phyloP scores from a whole-genome alignment of 2,329 filamentous ascomycete genomes.

The Phialophora chinensis region DNA sequence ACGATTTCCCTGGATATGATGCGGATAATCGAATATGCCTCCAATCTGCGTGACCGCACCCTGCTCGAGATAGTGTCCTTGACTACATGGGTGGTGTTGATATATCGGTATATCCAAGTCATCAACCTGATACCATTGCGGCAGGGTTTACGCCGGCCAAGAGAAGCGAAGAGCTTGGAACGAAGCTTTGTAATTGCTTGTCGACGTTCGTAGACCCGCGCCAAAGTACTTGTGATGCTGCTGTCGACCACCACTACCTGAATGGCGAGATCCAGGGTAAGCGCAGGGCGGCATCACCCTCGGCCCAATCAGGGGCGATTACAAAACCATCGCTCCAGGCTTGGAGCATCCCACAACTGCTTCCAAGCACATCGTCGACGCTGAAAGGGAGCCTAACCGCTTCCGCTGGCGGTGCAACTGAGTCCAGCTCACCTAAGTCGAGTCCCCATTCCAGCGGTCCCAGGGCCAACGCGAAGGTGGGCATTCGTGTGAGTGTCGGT shows the following conservation, averaged over 20 bases:
- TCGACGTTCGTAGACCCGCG: background rate
- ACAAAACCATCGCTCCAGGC: background rate
- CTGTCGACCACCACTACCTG: background rate
- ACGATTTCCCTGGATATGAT: background rate
- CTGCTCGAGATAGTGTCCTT: background rate
- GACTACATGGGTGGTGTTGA: background rate
- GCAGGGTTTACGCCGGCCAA: background rate
- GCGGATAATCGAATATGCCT: constrained; percentile 7
- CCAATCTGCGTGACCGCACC: background rate
- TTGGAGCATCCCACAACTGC: background rate
- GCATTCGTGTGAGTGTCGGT: background rate
- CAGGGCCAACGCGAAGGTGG: background rate
- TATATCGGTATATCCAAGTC: background rate
- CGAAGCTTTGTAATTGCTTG: constrained; percentile 2
- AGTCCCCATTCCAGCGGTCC: background rate
- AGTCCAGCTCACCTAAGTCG: background rate
- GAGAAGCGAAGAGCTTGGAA: background rate
- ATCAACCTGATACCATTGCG: background rate
- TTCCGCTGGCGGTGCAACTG: background rate
- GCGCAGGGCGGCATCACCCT: background rate
- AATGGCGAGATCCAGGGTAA: background rate
- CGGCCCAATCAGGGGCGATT: background rate
- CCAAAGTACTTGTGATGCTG: background rate
- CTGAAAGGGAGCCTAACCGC: background rate
- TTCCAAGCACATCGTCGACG: background rate